phyloP scores from a whole-genome alignment of 169 alveolate species.

The Plasmodium inui region DNA sequence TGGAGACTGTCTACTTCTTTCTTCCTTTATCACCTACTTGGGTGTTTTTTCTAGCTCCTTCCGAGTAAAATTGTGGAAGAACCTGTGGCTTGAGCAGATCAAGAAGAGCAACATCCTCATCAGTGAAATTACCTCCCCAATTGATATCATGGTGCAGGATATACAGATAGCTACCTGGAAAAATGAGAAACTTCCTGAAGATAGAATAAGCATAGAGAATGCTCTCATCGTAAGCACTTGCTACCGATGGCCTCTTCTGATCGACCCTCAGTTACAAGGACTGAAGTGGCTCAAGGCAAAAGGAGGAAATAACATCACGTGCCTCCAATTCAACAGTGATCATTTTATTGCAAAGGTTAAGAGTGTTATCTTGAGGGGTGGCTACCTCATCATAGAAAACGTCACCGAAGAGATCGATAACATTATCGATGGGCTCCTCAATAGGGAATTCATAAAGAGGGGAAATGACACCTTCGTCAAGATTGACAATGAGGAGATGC shows the following conservation, averaged over 20 bases:
- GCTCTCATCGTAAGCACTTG: slow-evolving; percentile 95
- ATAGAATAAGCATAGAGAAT: slow-evolving; percentile 95
- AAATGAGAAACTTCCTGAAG: slow-evolving; percentile 95
- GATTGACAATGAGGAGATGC: slow-evolving; percentile 68
- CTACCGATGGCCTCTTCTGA: slow-evolving; percentile 96
- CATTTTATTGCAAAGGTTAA: slow-evolving; percentile 92
- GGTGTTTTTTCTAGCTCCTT: slow-evolving; percentile 95
- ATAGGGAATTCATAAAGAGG: slow-evolving; percentile 92
- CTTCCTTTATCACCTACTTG: slow-evolving; percentile 96
- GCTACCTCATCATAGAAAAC: slow-evolving; percentile 93
- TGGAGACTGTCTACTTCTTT: slow-evolving; percentile 95
- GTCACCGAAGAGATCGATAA: slow-evolving; percentile 95
- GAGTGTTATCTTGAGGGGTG: slow-evolving; percentile 92
- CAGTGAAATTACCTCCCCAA: slow-evolving; percentile 92
- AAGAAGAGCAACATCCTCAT: slow-evolving; percentile 89
- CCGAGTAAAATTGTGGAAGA: slow-evolving; percentile 91
- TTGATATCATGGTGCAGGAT: slow-evolving; percentile 92
- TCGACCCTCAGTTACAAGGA: slow-evolving; percentile 98
- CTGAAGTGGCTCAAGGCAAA: slow-evolving; percentile 95
- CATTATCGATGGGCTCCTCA: slow-evolving; percentile 94
- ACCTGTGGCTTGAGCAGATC: slow-evolving; percentile 93
- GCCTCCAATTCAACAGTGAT: slow-evolving; percentile 91
- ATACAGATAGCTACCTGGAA: slow-evolving; percentile 96
- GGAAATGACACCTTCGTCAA: slow-evolving; percentile 80
- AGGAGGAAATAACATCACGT: slow-evolving; percentile 93